Evolutionary conservation across 2,329 filamentous ascomycete genomes (phyloP).

Genomic region (Cladorrhinum sp.): DNA sequence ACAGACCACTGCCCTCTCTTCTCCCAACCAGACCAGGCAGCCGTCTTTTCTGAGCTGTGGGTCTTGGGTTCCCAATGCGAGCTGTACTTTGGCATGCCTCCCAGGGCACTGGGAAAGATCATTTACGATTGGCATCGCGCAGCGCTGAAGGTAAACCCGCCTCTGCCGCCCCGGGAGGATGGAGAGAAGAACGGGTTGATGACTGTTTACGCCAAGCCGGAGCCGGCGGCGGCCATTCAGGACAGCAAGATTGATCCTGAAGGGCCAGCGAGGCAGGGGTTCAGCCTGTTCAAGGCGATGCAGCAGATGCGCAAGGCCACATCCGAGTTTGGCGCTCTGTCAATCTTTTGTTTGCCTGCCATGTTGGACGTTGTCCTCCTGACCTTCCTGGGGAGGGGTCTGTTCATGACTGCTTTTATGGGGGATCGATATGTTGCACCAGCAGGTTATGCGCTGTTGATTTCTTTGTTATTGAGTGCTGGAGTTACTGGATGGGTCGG

Average conservation of each 20-base stretch:
- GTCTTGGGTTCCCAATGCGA: constrained; percentile 62
- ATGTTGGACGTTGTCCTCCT: constrained; percentile 59
- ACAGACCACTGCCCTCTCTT: constrained; percentile 61
- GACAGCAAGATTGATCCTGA: constrained; percentile 20
- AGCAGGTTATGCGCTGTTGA: constrained; percentile 54
- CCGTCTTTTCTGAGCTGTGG: constrained; percentile 62
- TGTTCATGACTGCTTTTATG: constrained; percentile 61
- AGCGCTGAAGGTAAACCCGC: constrained; percentile 30
- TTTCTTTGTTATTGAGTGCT: constrained; percentile 56
- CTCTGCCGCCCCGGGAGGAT: constrained; percentile 23
- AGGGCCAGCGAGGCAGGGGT: constrained; percentile 21
- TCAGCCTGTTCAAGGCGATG: constrained; percentile 17
- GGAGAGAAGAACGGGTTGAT: constrained; percentile 31
- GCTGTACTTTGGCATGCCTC: constrained; percentile 57
- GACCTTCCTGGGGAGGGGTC: constrained; percentile 56
- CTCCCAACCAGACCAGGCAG: constrained; percentile 60
- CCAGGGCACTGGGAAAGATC: constrained; percentile 45
- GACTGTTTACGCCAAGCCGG: constrained; percentile 35
- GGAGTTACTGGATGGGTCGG: constrained; percentile 63
- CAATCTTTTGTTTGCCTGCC: constrained; percentile 61
- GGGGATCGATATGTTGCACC: constrained; percentile 48
- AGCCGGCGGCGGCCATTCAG: constrained; percentile 17
- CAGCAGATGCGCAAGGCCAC: constrained; percentile 26
- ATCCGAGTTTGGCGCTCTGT: constrained; percentile 54
- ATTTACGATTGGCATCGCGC: constrained; percentile 34